Percentiles rank a stretch among this genome's conserved stretches.
These are phyloP conservation scores for Saccharata proteae DNA, from an alignment of 2,329 filamentous ascomycete genomes.

Conservation along the genomic window DNA sequence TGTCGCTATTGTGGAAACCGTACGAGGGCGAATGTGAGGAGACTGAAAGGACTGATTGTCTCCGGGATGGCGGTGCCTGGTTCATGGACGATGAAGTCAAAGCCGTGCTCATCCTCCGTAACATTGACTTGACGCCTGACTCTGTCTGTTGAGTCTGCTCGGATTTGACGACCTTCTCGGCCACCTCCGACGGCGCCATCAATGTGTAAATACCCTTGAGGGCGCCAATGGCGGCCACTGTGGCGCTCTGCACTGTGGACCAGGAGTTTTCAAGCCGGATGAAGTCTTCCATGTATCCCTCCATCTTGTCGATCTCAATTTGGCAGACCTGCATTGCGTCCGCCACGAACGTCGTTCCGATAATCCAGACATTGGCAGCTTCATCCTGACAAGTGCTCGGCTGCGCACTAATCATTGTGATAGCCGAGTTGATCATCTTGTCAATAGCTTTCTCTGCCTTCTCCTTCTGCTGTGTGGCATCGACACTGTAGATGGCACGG, in stretches of 20 bases:
- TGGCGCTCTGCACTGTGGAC: slow-evolving; percentile 29
- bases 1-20: background rate
- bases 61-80: slow-evolving; percentile 2
- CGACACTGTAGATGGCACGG: slow-evolving; percentile 29
- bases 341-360: slow-evolving; percentile 31
- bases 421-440: slow-evolving; percentile 32
- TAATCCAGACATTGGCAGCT: slow-evolving; percentile 33
- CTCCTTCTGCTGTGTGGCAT: slow-evolving; percentile 32
- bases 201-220: slow-evolving; percentile 35
- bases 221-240: slow-evolving; percentile 28
- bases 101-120: slow-evolving; percentile 9
- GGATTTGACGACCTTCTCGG: slow-evolving; percentile 1
- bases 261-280: slow-evolving; percentile 34
- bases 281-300: slow-evolving; percentile 31
- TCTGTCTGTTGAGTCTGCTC: slow-evolving; percentile 7
- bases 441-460: slow-evolving; percentile 35
- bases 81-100: slow-evolving; percentile 7
- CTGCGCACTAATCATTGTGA: slow-evolving; percentile 32
- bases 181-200: slow-evolving; percentile 21
- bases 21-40: background rate
- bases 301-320: slow-evolving; percentile 27
- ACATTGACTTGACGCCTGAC: slow-evolving; percentile 8
- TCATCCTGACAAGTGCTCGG: slow-evolving; percentile 24
- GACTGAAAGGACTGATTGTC: slow-evolving; percentile 6
- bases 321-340: slow-evolving; percentile 32